Conservation (phyloP, 2,329 filamentous ascomycete genomes). For the Nakataea oryzae region DNA sequence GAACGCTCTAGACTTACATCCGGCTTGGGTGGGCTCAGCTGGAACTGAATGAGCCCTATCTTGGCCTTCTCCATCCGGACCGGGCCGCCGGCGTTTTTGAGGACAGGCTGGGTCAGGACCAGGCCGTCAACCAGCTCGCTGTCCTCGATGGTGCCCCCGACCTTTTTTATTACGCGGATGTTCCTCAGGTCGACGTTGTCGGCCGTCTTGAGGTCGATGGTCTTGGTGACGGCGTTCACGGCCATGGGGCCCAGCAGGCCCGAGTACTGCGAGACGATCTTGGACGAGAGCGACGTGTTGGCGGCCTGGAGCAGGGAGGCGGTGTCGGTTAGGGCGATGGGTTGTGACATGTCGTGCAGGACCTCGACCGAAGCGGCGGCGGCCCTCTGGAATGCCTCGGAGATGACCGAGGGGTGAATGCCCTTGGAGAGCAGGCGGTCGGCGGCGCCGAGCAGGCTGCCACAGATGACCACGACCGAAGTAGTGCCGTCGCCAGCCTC, state of each 20-base stretch:
- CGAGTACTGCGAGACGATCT: conserved; percentile 97
- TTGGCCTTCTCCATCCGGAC: conserved; percentile 91
- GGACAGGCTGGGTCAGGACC: conserved; percentile 81
- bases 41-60: conserved; percentile 97
- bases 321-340: conserved; percentile 80
- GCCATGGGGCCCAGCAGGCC: conserved; percentile 95
- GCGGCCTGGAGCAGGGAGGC: conserved; percentile 89
- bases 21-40: conserved; percentile 94
- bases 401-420: conserved; percentile 96
- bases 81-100: conserved; percentile 89
- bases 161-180: conserved; percentile 94
- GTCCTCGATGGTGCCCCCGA: conserved; percentile 95
- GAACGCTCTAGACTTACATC: conserved; percentile 49
- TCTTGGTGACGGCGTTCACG: conserved; percentile 90
- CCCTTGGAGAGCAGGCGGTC: conserved; percentile 85
- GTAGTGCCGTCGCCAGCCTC: conserved; percentile 98
- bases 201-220: conserved; percentile 89
- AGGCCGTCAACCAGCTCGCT: conserved; percentile 94
- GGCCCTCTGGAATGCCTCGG: conserved; percentile 93
- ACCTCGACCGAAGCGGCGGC: conserved; percentile 81
- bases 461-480: conserved; percentile 95
- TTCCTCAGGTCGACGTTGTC: conserved; percentile 96
- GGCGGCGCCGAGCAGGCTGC: conserved; percentile 85
- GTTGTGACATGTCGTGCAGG: conserved; percentile 90
- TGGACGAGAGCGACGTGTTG: conserved; percentile 93